Evolutionary conservation across 768 basidiomycete genomes (phyloP).

Genomic region (Pleurotus djamor): DNA sequence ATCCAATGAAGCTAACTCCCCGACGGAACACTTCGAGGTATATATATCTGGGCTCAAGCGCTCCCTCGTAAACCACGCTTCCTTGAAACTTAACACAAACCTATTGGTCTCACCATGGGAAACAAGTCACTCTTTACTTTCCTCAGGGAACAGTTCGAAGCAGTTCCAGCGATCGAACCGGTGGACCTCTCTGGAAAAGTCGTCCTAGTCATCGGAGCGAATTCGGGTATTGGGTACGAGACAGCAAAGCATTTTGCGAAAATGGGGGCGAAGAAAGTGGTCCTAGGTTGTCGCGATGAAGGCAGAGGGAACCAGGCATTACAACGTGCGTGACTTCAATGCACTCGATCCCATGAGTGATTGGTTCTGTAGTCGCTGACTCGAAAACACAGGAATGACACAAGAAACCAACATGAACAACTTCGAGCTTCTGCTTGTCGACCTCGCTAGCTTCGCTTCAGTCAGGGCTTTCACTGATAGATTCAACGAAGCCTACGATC

Average conservation of each 20-base stretch:
- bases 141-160: not conserved
- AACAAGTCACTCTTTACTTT: not conserved
- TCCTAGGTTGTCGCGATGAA: conserved; percentile 35
- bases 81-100: too few relatives aligned
- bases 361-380: not conserved
- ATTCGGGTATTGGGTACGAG: conserved; percentile 49
- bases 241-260: conserved; percentile 41
- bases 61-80: too few relatives aligned
- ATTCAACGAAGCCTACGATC: conserved; percentile 20
- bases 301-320: conserved; percentile 33
- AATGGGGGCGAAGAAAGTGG: conserved; percentile 37
- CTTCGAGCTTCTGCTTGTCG: conserved; percentile 37
- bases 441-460: conserved; percentile 38
- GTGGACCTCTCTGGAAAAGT: not conserved
- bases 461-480: conserved; percentile 35
- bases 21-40: too few relatives aligned
- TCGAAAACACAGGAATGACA: conserved; percentile 18
- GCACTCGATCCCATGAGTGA: not conserved
- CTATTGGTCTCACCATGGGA: not conserved
- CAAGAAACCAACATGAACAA: conserved; percentile 28
- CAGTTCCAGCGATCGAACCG: not conserved
- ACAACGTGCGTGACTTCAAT: conserved; percentile 21
- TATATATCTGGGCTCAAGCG: too few relatives aligned
- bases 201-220: conserved; percentile 25
- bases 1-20: too few relatives aligned